phyloP scores from a whole-genome alignment of 2,329 filamentous ascomycete species.

The Tricladium varicosporioides region DNA sequence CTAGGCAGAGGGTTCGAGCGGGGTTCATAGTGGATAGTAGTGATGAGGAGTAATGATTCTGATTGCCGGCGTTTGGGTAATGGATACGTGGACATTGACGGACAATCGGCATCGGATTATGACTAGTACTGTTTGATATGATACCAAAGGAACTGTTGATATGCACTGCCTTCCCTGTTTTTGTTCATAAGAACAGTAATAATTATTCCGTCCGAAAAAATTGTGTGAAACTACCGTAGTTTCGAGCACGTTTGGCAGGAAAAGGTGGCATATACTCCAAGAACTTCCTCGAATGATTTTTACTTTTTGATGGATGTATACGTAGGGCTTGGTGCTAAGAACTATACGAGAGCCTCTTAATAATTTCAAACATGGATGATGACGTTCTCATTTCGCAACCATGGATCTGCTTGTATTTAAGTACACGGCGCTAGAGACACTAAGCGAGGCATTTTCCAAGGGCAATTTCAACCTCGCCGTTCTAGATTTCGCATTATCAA shows the following conservation, averaged over 20 bases:
- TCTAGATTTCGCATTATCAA: background rate
- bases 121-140: background rate
- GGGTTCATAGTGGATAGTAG: conserved; percentile 61
- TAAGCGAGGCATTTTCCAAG: background rate
- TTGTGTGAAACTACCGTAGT: no score
- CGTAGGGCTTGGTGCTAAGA: no score
- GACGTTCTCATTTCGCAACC: background rate
- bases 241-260: no score
- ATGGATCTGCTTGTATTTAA: background rate
- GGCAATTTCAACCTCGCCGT: background rate
- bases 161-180: no score
- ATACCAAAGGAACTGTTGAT: background rate
- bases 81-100: conserved; percentile 5
- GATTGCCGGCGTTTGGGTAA: background rate
- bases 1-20: conserved; percentile 41
- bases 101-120: background rate
- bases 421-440: background rate
- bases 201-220: no score
- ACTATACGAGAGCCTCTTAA: background rate
- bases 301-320: no score
- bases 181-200: no score
- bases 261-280: no score
- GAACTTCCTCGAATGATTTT: no score
- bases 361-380: background rate
- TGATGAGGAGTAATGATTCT: conserved; percentile 40